Base-by-base conservation (phyloP, 140 eudicot species). In the Bidens hawaiensis region DNA sequence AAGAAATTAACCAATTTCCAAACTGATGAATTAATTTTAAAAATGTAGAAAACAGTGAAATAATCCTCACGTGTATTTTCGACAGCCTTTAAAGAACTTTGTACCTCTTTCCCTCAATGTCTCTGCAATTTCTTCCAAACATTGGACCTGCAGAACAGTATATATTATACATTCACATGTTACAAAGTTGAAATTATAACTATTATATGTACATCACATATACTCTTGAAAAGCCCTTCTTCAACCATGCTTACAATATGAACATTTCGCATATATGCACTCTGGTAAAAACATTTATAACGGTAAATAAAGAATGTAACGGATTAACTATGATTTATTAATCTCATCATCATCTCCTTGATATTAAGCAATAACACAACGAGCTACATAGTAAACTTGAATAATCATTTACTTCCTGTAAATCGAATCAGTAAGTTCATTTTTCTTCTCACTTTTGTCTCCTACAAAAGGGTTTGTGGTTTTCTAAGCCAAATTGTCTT, bases 101-200 rank as follows among this genome's bases (percentile, higher is more conserved):
- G 74, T 65, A 70, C 93, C 78, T 83, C 86, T 83, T 1, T 89
- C 97, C 74, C 84, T 81, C 22, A 89, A 59, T 49, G 71, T 74
- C 62, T 89, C 97, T 17, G 97, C 87, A 65, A 80, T 81, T 72
- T 89, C 97, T 79, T 89, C 97, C 83, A 89, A 81, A 73, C 82
- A 70, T 41, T 89, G 95, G 71, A 89, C 75, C 97, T 89, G 88
- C 76, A 65, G 71, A 26, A 52, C 54, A 65, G 31, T 62, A 47
- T 62, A 47, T 31, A 42, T 69, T 49, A 75, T 54, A 41, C 58
- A 30, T 61, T 22, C 43, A 58, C 45, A 46, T 65, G 42, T 15
- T 65, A 43, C 48, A 21, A 13, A 47, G 42, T 73, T 28, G 28
- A 21, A 21, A 55, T 15, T 54, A 38, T 26, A 50, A 50, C 60